Percentiles rank a stretch among this genome's conserved stretches.
Conservation (phyloP, 106 monocot genomes). For the Xerophyta viscosa region DNA sequence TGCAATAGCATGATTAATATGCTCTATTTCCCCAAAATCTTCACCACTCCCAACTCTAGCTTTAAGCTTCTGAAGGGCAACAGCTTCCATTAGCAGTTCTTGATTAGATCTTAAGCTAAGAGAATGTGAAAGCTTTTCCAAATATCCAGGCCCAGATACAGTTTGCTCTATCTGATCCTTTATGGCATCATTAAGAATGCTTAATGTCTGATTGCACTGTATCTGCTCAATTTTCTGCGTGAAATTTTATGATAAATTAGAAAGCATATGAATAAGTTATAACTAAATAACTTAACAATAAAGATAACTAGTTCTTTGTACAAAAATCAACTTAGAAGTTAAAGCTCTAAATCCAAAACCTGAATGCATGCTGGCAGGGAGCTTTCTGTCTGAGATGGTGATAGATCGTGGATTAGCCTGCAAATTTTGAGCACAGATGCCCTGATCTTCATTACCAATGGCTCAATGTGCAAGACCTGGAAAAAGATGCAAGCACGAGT, state of each 20-base stretch:
- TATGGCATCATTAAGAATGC: conserved; percentile 45
- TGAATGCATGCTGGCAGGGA: conserved; percentile 19
- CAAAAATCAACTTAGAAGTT: background rate
- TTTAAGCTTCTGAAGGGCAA: conserved; percentile 81
- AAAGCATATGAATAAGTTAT: no score
- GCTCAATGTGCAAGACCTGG: conserved; percentile 70
- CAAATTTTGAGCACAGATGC: conserved; percentile 27
- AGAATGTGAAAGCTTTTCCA: conserved; percentile 31
- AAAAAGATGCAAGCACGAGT: background rate
- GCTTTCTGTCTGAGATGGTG: conserved; percentile 13
- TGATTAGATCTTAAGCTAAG: conserved; percentile 61
- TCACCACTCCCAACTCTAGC: conserved; percentile 22
- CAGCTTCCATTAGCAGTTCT: conserved; percentile 75
- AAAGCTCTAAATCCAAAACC: conserved; percentile 19
- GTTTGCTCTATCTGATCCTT: conserved; percentile 37
- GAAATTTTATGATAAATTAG: background rate
- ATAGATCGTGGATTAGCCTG: conserved; percentile 19
- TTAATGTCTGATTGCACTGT: conserved; percentile 26
- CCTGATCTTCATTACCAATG: conserved; percentile 38
- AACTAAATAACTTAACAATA: background rate
- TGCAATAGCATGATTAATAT: conserved; percentile 37
- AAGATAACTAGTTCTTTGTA: background rate
- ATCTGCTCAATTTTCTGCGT: conserved; percentile 42
- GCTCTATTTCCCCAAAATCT: conserved; percentile 37
- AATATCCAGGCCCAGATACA: conserved; percentile 24